These are phyloP conservation scores for Fusarium torreyae DNA, from an alignment of 2,329 filamentous ascomycete species.

Conservation along the genomic window DNA sequence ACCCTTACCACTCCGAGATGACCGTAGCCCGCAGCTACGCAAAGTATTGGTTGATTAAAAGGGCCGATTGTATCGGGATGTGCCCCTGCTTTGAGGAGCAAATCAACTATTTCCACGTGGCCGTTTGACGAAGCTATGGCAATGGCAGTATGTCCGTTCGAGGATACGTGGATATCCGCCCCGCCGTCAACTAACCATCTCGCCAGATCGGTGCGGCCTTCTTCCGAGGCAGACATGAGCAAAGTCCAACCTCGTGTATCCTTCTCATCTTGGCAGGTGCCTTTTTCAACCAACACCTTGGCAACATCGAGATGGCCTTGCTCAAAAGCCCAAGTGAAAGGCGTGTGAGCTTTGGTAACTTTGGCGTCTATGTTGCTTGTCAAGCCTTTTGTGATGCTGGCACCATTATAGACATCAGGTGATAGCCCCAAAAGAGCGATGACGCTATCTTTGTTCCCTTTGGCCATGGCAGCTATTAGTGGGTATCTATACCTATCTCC, in stretches of 20 bases:
- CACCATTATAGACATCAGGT: fast-evolving
- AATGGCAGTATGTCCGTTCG: fast-evolving
- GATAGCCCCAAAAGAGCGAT: neutral
- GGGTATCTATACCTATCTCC: constrained; percentile 24
- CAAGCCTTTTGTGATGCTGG: neutral
- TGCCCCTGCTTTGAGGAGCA: fast-evolving
- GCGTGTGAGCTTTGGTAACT: fast-evolving
- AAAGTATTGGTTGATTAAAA: too few relatives aligned
- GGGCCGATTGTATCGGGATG: too few relatives aligned
- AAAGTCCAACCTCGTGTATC: fast-evolving
- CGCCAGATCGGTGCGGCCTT: fast-evolving
- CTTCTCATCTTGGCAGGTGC: fast-evolving
- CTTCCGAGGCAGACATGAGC: fast-evolving
- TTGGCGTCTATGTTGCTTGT: fast-evolving
- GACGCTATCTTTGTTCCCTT: neutral
- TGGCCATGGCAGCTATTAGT: constrained; percentile 33
- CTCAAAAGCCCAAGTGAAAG: neutral
- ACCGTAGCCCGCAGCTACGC: fast-evolving
- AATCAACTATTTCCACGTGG: fast-evolving
- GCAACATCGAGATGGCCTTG: fast-evolving
- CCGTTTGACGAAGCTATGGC: fast-evolving
- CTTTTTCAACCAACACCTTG: fast-evolving
- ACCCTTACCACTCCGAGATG: fast-evolving
- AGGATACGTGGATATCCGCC: fast-evolving
- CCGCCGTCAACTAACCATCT: fast-evolving